phyloP scores from a whole-genome alignment of 441 rosid species.

The Viola pubescens region DNA sequence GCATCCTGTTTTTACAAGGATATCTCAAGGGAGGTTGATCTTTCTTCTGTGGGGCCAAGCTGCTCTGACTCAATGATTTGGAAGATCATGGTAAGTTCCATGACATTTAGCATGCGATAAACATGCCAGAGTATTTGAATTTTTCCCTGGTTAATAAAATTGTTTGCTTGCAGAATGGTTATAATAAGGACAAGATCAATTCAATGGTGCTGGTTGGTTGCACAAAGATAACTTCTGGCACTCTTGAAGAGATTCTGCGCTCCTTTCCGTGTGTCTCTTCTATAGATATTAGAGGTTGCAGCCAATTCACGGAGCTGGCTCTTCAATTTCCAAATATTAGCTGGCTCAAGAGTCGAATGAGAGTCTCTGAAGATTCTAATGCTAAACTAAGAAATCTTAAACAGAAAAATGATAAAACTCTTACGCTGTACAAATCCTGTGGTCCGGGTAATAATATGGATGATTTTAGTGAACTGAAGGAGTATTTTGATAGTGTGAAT shows the following conservation, averaged over 20 bases:
- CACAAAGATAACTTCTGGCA: slow-evolving; percentile 54
- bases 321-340: slow-evolving; percentile 44
- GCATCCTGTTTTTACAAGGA: slow-evolving; percentile 70
- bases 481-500: slow-evolving; percentile 90
- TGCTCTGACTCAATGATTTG: slow-evolving; percentile 62
- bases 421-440: slow-evolving; percentile 13
- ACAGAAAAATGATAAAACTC: slow-evolving; percentile 41
- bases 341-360: slow-evolving; percentile 50
- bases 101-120: slow-evolving; percentile 1
- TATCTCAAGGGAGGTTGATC: slow-evolving; percentile 67
- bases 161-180: slow-evolving; percentile 63
- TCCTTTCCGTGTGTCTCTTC: slow-evolving; percentile 57
- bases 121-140: background rate
- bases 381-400: slow-evolving; percentile 61
- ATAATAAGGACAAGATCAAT: slow-evolving; percentile 62
- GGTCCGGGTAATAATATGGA: slow-evolving; percentile 47
- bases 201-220: slow-evolving; percentile 79
- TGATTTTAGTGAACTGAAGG: slow-evolving; percentile 90
- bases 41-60: slow-evolving; percentile 66
- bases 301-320: slow-evolving; percentile 65
- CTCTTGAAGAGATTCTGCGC: slow-evolving; percentile 64
- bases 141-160: slow-evolving; percentile 21
- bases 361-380: slow-evolving; percentile 39
- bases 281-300: slow-evolving; percentile 83
- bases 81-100: slow-evolving; percentile 59